Conservation (phyloP, 768 basidiomycete species). For the Leccinum ochraceum region DNA sequence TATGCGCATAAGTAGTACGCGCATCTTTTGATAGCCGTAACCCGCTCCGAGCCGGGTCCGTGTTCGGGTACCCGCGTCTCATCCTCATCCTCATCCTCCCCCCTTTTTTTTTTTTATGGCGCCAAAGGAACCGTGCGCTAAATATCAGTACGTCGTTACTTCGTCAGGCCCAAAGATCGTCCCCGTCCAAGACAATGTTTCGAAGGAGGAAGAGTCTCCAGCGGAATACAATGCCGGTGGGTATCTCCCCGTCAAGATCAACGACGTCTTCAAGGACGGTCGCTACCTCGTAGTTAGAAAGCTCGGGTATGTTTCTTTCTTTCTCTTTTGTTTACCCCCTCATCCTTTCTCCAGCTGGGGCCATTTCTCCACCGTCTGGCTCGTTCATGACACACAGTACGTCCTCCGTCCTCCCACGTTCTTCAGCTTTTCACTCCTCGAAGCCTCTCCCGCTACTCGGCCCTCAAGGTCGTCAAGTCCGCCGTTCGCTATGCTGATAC, state of each 20-base stretch:
- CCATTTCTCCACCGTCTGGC: conserved; percentile 95
- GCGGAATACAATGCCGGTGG: conserved; percentile 82
- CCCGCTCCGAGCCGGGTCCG: conserved; percentile 23
- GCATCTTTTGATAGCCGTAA: conserved; percentile 2
- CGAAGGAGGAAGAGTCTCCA: conserved; percentile 81
- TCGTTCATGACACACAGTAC: conserved; percentile 75
- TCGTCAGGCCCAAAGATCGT: conserved; percentile 67
- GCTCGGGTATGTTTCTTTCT: conserved; percentile 60
- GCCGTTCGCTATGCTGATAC: conserved; percentile 95
- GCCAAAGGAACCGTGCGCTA: conserved; percentile 63
- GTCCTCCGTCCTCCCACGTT: conserved; percentile 32
- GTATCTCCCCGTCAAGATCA: conserved; percentile 78
- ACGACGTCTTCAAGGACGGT: conserved; percentile 80
- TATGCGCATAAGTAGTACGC: background rate
- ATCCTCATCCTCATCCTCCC: background rate
- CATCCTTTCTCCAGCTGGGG: conserved; percentile 66
- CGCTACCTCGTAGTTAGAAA: conserved; percentile 89
- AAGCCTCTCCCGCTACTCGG: conserved; percentile 77
- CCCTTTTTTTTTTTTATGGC: conserved; percentile 48
- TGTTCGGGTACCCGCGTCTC: conserved; percentile 15
- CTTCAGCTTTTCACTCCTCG: conserved; percentile 16
- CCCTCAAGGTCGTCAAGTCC: conserved; percentile 94
- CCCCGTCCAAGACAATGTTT: conserved; percentile 62
- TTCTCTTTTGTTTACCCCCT: background rate
- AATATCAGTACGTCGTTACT: conserved; percentile 77